Evolutionary conservation across 2,329 filamentous ascomycete species (phyloP), one percentile per base, ranked within the genome.

Genomic region (Colletotrichum sansevieriae): DNA sequence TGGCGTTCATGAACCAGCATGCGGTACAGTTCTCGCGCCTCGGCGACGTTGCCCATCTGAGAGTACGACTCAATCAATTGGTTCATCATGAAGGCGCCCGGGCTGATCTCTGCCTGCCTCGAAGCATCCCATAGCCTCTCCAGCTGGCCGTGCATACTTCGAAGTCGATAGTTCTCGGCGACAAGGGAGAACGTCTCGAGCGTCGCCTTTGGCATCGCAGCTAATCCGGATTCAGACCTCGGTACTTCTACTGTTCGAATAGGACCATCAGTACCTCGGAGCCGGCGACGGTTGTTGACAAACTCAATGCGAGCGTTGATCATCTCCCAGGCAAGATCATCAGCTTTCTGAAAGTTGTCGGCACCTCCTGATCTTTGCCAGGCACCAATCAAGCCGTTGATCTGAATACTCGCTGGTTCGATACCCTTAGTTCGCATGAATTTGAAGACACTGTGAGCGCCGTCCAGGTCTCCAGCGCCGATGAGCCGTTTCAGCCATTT

Each of bases 401-500:
- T 84, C 72, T 97, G 92, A 59, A 92, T 90, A 2, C 92, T 83
- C 46, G 92, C 89, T 2, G 93, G 90, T 65, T 84, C 83, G 39
- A 94, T 86, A 1, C 89, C 89, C 73, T 87, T 88, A 60, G 87
- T 83, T 73, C 90, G 88, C 91, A 97, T 95, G 71, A 94, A 85
- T 13, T 91, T 86, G 33, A 96, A 83, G 9, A 97, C 92, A 68
- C 88, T 87, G 60, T 88, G 84, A 3, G 93, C 93, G 2, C 91
- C 91, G 65, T 92, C 87, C 13, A 92, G 80, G 71, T 94, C 87
- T 2, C 89, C 90, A 66, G 90, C 87, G 15, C 90, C 91, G 64
- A 97, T 92, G 9, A 97, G 87, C 57, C 92, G 89, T 78, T 95
- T 95, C 75, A 97, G 86, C 95, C 94, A 97, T 74, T 93, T 95